Base-by-base conservation (phyloP, 1,139 yeast species). In the Pichia inconspicua region DNA sequence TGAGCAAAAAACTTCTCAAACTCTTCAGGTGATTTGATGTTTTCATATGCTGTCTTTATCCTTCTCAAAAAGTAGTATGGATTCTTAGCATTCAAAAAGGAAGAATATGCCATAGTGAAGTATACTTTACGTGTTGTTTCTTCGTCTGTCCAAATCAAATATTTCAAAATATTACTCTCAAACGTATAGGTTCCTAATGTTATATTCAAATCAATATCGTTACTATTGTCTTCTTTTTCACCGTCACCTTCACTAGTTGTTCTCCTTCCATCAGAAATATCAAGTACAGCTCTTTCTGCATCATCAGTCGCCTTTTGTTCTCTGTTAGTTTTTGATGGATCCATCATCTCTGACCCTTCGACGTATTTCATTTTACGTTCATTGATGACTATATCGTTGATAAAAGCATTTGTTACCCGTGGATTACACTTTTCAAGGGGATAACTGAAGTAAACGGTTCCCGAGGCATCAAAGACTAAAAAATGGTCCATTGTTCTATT, bases 371-470 rank as follows among this genome's bases (percentile, higher is more conserved):
- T 50, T 62, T 66, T 53, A 66, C 73, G 41, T 68, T 70, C 62
- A 51, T 73, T 54, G 60, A 81, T 71, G 56, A 81, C 70, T 30
- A 74, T 71, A 43, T 74, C 71, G 25, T 72, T 69, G 46, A 82
- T 70, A 47, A 80, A 72, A 6, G 72, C 58, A 55, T 79, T 81
- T 43, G 78, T 64, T 17, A 78, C 65, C 2, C 66, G 47, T 22
- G 78, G 68, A 36, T 75, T 68, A 48, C 68, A 70, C 43, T 73
- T 71, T 10, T 69, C 60, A 1, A 60, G 65, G 37, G 75, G 68
- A 50, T 71, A 68, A 53, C 72, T 71, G 73, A 77, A 81, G 19
- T 77, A 65, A 14, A 82, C 83, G 25, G 74, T 66, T 0, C 88
- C 88, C 10, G 79, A 74, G 1, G 76, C 71, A 3, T 78, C 71